Conservation (phyloP, 495 filamentous ascomycete species). For the Penicillium diatomitis region DNA sequence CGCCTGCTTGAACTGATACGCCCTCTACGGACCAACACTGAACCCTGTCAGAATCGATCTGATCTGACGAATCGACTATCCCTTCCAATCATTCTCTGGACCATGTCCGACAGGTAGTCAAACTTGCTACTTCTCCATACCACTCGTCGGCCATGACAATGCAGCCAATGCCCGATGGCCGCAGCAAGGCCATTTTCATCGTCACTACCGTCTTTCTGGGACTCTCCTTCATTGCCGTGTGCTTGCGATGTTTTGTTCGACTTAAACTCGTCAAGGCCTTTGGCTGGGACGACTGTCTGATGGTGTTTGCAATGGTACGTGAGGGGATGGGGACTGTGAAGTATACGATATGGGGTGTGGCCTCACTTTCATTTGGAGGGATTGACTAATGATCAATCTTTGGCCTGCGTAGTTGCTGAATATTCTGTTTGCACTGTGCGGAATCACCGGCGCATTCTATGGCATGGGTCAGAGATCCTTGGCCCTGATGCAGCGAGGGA, state of each 20-base stretch:
- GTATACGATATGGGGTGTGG: too few species aligned
- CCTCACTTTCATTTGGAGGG: neutral
- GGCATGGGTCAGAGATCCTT: constrained; percentile 24
- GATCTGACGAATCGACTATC: too few species aligned
- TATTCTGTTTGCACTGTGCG: constrained; percentile 31
- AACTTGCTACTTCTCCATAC: too few species aligned
- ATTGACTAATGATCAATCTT: neutral
- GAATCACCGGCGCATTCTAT: constrained; percentile 28
- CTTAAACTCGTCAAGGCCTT: constrained; percentile 31
- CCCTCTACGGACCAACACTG: too few species aligned
- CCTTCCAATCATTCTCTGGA: too few species aligned
- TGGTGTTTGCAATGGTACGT: constrained; percentile 35
- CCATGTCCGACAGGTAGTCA: too few species aligned
- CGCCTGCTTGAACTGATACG: neutral
- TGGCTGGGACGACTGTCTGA: constrained; percentile 37
- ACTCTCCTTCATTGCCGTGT: constrained; percentile 29
- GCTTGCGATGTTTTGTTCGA: constrained; percentile 34
- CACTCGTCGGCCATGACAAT: constrained; percentile 13
- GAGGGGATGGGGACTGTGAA: too few species aligned
- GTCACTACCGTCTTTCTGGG: constrained; percentile 31
- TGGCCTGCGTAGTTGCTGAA: constrained; percentile 13
- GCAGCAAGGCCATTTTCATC: constrained; percentile 30
- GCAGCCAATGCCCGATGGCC: constrained; percentile 23
- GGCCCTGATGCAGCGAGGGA: constrained; percentile 5
- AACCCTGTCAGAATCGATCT: too few species aligned